phyloP scores from a whole-genome alignment of 371 early-diverging fungal species.

The Mortierella sp. region DNA sequence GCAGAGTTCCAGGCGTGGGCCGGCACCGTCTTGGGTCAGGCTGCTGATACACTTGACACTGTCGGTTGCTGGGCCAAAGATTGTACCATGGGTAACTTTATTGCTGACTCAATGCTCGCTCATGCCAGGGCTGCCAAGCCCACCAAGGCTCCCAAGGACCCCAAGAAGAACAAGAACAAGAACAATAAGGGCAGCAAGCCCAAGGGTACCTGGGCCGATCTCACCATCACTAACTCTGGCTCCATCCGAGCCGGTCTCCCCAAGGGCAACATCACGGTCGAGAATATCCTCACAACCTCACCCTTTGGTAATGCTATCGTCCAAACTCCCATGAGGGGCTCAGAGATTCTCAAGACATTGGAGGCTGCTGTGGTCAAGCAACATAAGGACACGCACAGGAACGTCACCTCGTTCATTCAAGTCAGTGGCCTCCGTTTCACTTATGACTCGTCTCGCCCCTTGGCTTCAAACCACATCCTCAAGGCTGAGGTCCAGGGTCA shows the following conservation, averaged over 20 bases:
- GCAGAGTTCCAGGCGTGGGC: slow-evolving; percentile 56
- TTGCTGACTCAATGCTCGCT: slow-evolving; percentile 62
- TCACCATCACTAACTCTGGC: slow-evolving; percentile 63
- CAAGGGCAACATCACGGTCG: slow-evolving; percentile 60
- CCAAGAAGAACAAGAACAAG: not conserved
- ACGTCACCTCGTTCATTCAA: slow-evolving; percentile 53
- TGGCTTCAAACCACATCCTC: not conserved
- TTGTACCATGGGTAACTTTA: slow-evolving; percentile 64
- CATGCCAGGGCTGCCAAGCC: slow-evolving; percentile 3
- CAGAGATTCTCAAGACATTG: slow-evolving; percentile 47
- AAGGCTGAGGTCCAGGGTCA: slow-evolving; percentile 17
- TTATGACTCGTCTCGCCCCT: slow-evolving; percentile 3
- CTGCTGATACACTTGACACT: slow-evolving; percentile 47
- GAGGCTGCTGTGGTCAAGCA: slow-evolving; percentile 48
- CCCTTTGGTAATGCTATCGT: slow-evolving; percentile 68
- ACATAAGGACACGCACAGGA: slow-evolving; percentile 13
- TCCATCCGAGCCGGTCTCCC: slow-evolving; percentile 61
- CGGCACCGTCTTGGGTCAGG: slow-evolving; percentile 53
- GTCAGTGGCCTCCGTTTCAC: slow-evolving; percentile 22
- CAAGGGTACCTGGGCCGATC: slow-evolving; percentile 16
- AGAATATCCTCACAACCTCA: slow-evolving; percentile 57
- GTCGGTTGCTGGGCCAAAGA: slow-evolving; percentile 52
- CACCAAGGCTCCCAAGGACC: not conserved
- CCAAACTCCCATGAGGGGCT: slow-evolving; percentile 57
- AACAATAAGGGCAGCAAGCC: too few species aligned